These are phyloP conservation scores for Aspergillus piperis DNA, from an alignment of 2,329 filamentous ascomycete genomes.

Conservation along the genomic window DNA sequence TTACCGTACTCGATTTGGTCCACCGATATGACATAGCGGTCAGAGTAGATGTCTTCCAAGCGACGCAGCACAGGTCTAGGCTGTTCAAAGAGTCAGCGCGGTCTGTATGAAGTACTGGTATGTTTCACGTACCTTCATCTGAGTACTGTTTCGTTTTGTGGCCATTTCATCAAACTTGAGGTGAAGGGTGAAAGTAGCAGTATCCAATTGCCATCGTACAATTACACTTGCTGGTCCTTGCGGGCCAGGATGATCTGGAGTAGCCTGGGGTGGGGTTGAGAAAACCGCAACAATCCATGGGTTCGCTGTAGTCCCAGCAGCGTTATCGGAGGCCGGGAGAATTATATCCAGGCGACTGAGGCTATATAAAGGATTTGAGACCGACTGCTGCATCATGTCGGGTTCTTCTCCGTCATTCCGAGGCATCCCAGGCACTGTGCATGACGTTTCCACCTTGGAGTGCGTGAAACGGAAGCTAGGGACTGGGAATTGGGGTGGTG, in stretches of 20 bases:
- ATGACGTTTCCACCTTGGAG: constrained; percentile 40
- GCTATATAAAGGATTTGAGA: constrained; percentile 50
- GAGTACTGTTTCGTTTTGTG: constrained; percentile 60
- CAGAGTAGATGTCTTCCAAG: constrained; percentile 66
- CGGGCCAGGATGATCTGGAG: constrained; percentile 57
- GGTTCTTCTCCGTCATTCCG: constrained; percentile 26
- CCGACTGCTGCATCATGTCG: constrained; percentile 23
- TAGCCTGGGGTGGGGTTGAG: constrained; percentile 58
- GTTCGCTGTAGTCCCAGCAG: constrained; percentile 55
- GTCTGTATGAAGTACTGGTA: constrained; percentile 2
- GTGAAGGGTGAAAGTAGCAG: constrained; percentile 67
- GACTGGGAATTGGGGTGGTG: constrained; percentile 32
- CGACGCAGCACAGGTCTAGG: constrained; percentile 59
- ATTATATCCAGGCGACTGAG: constrained; percentile 76
- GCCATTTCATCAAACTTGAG: constrained; percentile 76
- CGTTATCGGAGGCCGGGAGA: constrained; percentile 63
- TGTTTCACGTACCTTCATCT: constrained; percentile 40
- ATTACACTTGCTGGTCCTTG: constrained; percentile 72
- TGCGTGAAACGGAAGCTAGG: constrained; percentile 42
- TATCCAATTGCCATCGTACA: constrained; percentile 76
- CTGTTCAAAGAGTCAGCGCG: constrained; percentile 33
- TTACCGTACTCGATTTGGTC: constrained; percentile 70
- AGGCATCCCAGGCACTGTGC: constrained; percentile 31
- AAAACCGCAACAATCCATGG: constrained; percentile 73
- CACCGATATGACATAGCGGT: constrained; percentile 71